Evolutionary conservation across 371 early-diverging fungal genomes (phyloP).

Genomic region (Rhizopus microsporus): DNA sequence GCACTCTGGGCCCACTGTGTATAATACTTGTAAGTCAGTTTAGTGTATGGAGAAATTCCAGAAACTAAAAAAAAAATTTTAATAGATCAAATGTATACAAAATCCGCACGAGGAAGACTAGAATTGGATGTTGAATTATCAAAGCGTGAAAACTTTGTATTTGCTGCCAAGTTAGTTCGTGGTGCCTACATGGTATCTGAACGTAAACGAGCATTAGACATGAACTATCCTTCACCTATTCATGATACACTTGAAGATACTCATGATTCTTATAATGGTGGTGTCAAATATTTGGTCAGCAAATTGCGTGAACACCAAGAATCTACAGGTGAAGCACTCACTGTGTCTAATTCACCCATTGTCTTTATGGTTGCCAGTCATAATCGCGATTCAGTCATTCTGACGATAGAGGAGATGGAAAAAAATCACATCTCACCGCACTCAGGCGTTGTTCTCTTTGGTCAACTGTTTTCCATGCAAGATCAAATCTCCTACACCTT

Average conservation of each 20-base stretch:
- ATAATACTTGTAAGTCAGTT: conserved; percentile 72
- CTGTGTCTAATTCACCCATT: conserved; percentile 49
- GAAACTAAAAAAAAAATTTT: neutral
- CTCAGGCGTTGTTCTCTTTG: conserved; percentile 83
- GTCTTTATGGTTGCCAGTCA: conserved; percentile 91
- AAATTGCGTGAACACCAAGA: conserved; percentile 47
- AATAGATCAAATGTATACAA: conserved; percentile 90
- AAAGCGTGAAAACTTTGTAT: conserved; percentile 68
- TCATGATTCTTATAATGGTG: conserved; percentile 82
- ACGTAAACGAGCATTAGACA: conserved; percentile 72
- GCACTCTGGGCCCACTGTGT: conserved; percentile 66
- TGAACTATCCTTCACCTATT: conserved; percentile 81
- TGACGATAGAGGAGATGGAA: conserved; percentile 70
- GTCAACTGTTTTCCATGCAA: conserved; percentile 92
- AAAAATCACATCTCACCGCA: conserved; percentile 54
- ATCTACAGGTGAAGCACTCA: conserved; percentile 27
- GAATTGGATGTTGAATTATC: conserved; percentile 70
- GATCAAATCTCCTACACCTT: conserved; percentile 78
- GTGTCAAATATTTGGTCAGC: conserved; percentile 71
- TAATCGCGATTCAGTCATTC: conserved; percentile 80
- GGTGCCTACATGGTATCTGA: conserved; percentile 94
- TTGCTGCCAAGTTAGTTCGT: conserved; percentile 93
- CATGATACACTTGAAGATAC: conserved; percentile 81
- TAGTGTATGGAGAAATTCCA: neutral
- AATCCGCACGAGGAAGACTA: conserved; percentile 69